Evolutionary conservation across 2,329 filamentous ascomycete species (phyloP).

Genomic region (Thermomyces lanuginosus): DNA sequence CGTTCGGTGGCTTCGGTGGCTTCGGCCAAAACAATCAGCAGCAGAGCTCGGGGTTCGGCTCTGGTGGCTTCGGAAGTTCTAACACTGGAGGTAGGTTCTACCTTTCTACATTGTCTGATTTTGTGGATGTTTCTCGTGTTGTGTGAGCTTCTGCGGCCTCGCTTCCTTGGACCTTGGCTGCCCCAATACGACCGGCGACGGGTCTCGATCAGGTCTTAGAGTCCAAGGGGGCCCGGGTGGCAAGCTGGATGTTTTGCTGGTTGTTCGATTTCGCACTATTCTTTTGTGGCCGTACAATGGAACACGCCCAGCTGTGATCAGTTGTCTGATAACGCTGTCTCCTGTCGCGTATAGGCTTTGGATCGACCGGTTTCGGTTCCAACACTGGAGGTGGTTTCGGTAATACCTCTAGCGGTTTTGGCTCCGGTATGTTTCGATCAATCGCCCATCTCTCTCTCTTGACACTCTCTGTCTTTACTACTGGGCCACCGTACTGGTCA

Average conservation of each 20-base stretch:
- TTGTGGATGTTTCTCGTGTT: slow-evolving; percentile 5
- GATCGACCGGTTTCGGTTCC: slow-evolving; percentile 24
- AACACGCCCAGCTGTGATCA: too few species aligned
- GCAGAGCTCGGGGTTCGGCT: slow-evolving; percentile 27
- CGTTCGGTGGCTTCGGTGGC: slow-evolving; percentile 36
- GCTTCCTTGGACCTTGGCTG: slow-evolving; percentile 7
- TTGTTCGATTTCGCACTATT: too few species aligned
- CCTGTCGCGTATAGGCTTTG: slow-evolving; percentile 25
- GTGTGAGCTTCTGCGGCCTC: slow-evolving; percentile 3
- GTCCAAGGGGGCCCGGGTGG: too few species aligned
- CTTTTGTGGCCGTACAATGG: too few species aligned
- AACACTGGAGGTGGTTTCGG: slow-evolving; percentile 20
- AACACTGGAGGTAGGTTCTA: slow-evolving; percentile 23
- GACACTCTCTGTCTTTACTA: slow-evolving; percentile 1
- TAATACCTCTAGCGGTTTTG: slow-evolving; percentile 23
- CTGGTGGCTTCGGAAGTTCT: slow-evolving; percentile 20
- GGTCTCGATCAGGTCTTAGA: too few species aligned
- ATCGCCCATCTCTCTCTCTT: slow-evolving; percentile 3
- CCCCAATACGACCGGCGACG: slow-evolving; percentile 16
- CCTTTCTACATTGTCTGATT: slow-evolving; percentile 5
- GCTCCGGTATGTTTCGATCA: slow-evolving; percentile 23
- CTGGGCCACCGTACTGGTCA: neutral
- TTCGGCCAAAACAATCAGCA: slow-evolving; percentile 43
- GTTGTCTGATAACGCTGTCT: slow-evolving; percentile 23
- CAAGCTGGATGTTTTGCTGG: too few species aligned